Percentiles rank a stretch among this genome's conserved stretches.
These are phyloP conservation scores for Blastocystis sp. DNA, from an alignment of 352 stramenopile species.

Conservation along the genomic window DNA sequence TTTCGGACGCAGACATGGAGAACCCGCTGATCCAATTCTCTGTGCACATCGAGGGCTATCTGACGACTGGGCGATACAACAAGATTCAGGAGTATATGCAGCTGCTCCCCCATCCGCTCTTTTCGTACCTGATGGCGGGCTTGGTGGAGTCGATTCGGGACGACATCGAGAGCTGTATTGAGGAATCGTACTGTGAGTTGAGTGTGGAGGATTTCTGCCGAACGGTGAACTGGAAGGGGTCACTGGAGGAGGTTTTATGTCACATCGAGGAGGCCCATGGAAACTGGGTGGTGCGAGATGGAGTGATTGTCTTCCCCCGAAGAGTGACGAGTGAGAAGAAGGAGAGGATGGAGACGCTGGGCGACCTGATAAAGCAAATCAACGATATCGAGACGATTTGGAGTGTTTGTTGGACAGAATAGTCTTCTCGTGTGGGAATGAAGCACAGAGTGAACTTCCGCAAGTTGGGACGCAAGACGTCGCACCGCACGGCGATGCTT, in stretches of 20 bases:
- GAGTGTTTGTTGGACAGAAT: constrained; percentile 34
- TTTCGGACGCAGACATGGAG: not conserved
- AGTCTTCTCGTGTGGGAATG: constrained; percentile 72
- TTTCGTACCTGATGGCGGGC: constrained; percentile 28
- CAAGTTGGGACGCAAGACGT: constrained; percentile 83
- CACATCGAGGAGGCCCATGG: not conserved
- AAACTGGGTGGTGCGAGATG: not conserved
- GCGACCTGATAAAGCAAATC: constrained; percentile 42
- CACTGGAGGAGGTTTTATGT: not conserved
- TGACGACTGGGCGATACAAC: constrained; percentile 35
- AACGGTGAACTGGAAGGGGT: constrained; percentile 6
- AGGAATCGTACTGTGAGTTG: constrained; percentile 4
- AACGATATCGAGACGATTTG: constrained; percentile 60
- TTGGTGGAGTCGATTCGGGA: constrained; percentile 31
- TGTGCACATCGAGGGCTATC: constrained; percentile 41
- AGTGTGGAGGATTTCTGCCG: not conserved
- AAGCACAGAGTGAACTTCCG: constrained; percentile 81
- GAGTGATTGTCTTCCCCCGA: not conserved
- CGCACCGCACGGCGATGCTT: constrained; percentile 83
- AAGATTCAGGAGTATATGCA: constrained; percentile 55
- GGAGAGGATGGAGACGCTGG: constrained; percentile 36
- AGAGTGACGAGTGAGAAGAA: not conserved
- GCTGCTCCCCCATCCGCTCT: constrained; percentile 1
- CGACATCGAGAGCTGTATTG: constrained; percentile 44
- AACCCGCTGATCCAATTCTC: constrained; percentile 45